These are phyloP conservation scores for Penicillium goetzii DNA, from an alignment of 495 filamentous ascomycete species.

Conservation along the genomic window DNA sequence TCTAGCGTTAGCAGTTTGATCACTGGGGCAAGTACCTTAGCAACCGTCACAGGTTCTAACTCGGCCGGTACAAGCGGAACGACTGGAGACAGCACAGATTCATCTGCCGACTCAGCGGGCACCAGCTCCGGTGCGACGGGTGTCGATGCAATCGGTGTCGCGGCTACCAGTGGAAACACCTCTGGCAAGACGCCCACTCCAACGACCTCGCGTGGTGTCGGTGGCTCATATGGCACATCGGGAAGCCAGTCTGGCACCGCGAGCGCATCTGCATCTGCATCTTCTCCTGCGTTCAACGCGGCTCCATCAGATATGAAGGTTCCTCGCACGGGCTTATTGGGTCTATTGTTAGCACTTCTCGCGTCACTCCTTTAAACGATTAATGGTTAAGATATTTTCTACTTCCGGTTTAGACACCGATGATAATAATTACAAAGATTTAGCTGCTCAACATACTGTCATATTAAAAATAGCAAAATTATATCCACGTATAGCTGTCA, in stretches of 20 bases:
- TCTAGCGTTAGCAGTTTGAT: not conserved
- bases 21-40: not conserved
- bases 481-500: not conserved
- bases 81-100: not conserved
- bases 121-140: not conserved
- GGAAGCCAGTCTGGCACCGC: not conserved
- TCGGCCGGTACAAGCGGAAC: slow-evolving; percentile 1
- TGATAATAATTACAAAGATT: slow-evolving; percentile 4
- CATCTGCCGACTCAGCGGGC: not conserved
- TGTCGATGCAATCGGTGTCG: not conserved
- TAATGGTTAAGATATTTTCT: not conserved
- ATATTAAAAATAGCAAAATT: not conserved
- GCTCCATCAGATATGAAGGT: not conserved
- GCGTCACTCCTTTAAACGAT: slow-evolving; percentile 2
- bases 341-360: slow-evolving; percentile 1
- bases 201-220: not conserved
- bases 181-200: not conserved
- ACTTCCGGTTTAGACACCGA: not conserved
- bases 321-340: not conserved
- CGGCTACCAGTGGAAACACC: not conserved
- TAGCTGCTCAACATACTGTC: not conserved
- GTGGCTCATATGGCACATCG: not conserved
- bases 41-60: not conserved
- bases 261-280: not conserved
- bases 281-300: not conserved